Evolutionary conservation across 192 early-diverging fungal genomes (phyloP), one percentile per base, ranked within the genome.

Genomic region (Entomortierella lignicola): DNA sequence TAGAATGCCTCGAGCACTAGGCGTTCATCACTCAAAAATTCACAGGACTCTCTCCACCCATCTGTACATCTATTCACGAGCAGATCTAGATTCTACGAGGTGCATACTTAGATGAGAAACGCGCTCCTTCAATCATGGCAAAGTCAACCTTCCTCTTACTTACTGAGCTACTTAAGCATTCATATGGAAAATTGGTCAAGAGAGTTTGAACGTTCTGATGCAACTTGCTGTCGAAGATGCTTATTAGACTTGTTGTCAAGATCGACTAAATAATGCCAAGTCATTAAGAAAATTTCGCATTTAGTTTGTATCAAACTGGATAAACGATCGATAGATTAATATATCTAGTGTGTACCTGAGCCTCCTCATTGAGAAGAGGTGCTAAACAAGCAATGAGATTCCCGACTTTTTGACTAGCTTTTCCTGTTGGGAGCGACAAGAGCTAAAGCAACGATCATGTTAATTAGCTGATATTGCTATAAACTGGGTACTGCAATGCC

Each of bases 1-100:
- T 79, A 79, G 8, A 79, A 79, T 5, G 75, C 68, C 13, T 79
- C 75, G 0, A 79, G 32, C 1, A 79, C 67, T 10, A 79, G 34
- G 0, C 55, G 41, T 23, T 70, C 56, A 17, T 70, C 63, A 10
- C 30, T 57, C 26, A 79, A 23, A 8, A 79, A 34, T 2, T 60
- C 56, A n/a, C 62, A 66, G 43, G 55, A 54, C 21, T 23, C 20
- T 32, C 57, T 52, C 75, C 75, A 79, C 20, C 50, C 61, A 12
- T 79, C 63, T 0, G 23, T 39, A 25, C 67, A 79, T 2, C 56
- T 54, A 5, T n/a, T 30, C 0, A 79, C 32, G 15, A 79, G 21
- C 10, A 25, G 4, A 5, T 65, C 61, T 21, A 79, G 41, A 20
- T 41, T 66, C 75, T 79, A 44, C 11, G 18, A 12, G 8, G 47